Evolutionary conservation across 2,329 filamentous ascomycete genomes (phyloP), one percentile per base, ranked within the genome.

Genomic region (Microsporum canis): DNA sequence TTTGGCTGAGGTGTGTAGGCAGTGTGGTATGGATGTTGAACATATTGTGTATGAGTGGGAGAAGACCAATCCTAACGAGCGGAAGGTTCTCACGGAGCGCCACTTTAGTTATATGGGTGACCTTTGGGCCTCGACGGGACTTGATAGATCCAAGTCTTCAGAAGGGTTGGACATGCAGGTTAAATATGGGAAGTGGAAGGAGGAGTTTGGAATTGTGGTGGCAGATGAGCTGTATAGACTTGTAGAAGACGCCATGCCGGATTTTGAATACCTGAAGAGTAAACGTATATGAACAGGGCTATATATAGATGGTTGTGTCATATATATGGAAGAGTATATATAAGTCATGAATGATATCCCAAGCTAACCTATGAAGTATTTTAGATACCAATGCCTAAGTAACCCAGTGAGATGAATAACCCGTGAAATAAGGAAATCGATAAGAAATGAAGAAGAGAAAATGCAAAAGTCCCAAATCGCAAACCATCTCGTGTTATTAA

Each of bases 231-330:
- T 74, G 43, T 66, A 69, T 61, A 64, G 65, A 38, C 60, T 62
- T 17, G 70, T 72, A 14, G 7, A 61, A 27, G 66, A 67, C 38
- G 70, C 72, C 0, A 74, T 76, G 73, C 66, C 68, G 29, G 73
- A 76, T 59, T 77, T 76, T 65, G 70, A 73, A 61, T 76, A 71
- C 61, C 59, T 77, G 49, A 70, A 67, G 61, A 68, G 63, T 3
- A 59, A 17, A 23, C 56, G 23, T 5, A n/a, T 60, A 33, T 29
- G 23, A 27, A 27, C 27, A 47, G 43, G 23, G 43, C 12, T 27
- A 51, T 51, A 29, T 31, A n/a, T 31, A 31, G 27, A 31, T 1
- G 27, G 7, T 23, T 23, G 17, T 23, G 17, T 23, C 17, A 23
- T 17, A 1, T 23, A 31, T 3, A 51, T 23, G 8, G 27, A 23